phyloP scores from a whole-genome alignment of 1,139 yeast genomes.

The Hemisphaericaspora xylofermentans region DNA sequence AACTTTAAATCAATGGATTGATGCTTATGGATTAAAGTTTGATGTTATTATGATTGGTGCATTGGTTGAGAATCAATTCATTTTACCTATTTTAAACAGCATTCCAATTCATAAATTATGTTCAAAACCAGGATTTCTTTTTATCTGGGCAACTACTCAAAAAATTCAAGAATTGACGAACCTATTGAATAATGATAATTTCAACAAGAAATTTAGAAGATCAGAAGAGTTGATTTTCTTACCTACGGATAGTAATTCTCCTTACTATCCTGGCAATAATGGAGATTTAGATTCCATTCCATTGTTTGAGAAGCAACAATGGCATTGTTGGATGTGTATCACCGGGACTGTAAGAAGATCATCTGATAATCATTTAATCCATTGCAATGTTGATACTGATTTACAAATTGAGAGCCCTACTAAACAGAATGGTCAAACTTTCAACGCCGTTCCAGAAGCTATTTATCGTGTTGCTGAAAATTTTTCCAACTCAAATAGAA shows the following conservation, averaged over 20 bases:
- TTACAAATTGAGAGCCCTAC: constrained; percentile 54
- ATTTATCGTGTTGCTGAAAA: constrained; percentile 87
- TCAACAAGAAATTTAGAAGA: constrained; percentile 78
- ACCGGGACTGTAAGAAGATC: constrained; percentile 91
- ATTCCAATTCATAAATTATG: constrained; percentile 74
- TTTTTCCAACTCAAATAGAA: constrained; percentile 75
- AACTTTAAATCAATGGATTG: constrained; percentile 61
- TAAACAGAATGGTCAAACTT: constrained; percentile 8
- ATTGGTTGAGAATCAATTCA: constrained; percentile 66
- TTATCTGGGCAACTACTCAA: constrained; percentile 81
- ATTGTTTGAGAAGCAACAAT: constrained; percentile 52
- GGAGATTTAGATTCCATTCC: constrained; percentile 17
- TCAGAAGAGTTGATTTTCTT: constrained; percentile 82
- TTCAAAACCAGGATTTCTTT: constrained; percentile 81
- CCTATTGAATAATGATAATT: constrained; percentile 55
- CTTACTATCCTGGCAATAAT: constrained; percentile 51
- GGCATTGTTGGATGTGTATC: constrained; percentile 98
- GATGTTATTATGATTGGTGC: constrained; percentile 94
- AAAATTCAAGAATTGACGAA: constrained; percentile 63
- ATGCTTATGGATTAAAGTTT: constrained; percentile 56
- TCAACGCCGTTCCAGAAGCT: constrained; percentile 62
- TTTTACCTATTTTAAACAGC: constrained; percentile 56
- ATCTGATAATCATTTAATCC: constrained; percentile 78
- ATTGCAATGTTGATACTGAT: constrained; percentile 91
- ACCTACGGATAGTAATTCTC: constrained; percentile 58